These are phyloP conservation scores for Ettlia oleoabundans DNA, from an alignment of 139 green algal genomes.

Conservation along the genomic window DNA sequence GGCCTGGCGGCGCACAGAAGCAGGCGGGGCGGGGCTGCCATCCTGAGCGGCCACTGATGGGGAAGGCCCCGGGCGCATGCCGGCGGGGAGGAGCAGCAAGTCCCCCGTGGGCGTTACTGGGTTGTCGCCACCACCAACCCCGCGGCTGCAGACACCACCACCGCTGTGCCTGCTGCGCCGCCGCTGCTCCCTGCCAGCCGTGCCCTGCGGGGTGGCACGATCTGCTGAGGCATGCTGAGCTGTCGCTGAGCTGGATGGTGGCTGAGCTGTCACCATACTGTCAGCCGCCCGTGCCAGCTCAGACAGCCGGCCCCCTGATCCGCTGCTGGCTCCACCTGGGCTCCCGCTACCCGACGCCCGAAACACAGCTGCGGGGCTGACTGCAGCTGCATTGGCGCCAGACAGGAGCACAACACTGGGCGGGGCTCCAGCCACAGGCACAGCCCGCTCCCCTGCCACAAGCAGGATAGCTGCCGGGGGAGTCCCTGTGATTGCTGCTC, in stretches of 20 bases:
- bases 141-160: neutral
- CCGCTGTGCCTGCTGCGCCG: neutral
- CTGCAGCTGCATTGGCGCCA: neutral
- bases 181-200: neutral
- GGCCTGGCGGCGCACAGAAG: neutral
- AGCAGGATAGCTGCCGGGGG: neutral
- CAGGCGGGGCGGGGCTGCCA: neutral
- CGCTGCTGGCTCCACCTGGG: neutral
- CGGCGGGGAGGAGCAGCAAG: constrained; percentile 14
- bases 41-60: neutral
- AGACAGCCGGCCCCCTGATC: neutral
- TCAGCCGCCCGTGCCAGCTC: constrained; percentile 16
- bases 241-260: neutral
- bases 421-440: neutral
- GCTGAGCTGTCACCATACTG: constrained; percentile 8
- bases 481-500: constrained; percentile 5
- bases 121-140: too few species aligned
- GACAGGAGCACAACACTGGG: neutral
- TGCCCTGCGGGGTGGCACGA: neutral
- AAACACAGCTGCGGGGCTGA: constrained; percentile 9
- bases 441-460: neutral
- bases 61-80: neutral
- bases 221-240: neutral
- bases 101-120: constrained; percentile 4
- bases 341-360: neutral